Percentiles rank a stretch among this genome's conserved stretches.
Conservation (phyloP, 495 filamentous ascomycete species). For the Penicillium atrosanguineum region DNA sequence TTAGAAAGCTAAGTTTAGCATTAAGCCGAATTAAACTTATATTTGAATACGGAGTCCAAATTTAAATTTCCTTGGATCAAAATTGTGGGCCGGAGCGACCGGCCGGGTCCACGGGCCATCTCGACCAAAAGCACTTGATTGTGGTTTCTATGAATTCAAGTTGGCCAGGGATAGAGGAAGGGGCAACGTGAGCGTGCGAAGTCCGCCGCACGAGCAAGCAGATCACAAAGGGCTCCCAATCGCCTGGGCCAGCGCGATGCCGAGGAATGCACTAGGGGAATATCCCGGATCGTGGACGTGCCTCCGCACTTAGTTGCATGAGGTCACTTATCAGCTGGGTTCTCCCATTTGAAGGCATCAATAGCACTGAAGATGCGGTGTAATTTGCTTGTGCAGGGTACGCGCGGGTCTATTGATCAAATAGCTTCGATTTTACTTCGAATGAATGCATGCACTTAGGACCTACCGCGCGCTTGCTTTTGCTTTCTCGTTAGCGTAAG, state of each 20-base stretch:
- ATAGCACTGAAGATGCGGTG: neutral
- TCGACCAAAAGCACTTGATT: neutral
- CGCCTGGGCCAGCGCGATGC: neutral
- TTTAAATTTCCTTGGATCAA: no score
- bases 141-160: neutral
- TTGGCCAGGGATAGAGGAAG: neutral
- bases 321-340: neutral
- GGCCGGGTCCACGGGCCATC: neutral
- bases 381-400: neutral
- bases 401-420: neutral
- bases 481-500: neutral
- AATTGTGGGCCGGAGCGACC: no score
- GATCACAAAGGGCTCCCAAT: constrained; percentile 4
- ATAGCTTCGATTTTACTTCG: neutral
- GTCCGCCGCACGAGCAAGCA: neutral
- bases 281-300: neutral
- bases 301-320: neutral
- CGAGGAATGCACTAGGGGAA: constrained; percentile 4
- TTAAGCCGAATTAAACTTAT: no score
- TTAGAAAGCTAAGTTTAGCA: no score
- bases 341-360: neutral
- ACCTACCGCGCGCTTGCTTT: neutral
- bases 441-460: neutral
- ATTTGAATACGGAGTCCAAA: no score
- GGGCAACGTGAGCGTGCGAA: neutral